phyloP scores from a whole-genome alignment of 441 rosid genomes.

The Euphorbia schlechtendalii region DNA sequence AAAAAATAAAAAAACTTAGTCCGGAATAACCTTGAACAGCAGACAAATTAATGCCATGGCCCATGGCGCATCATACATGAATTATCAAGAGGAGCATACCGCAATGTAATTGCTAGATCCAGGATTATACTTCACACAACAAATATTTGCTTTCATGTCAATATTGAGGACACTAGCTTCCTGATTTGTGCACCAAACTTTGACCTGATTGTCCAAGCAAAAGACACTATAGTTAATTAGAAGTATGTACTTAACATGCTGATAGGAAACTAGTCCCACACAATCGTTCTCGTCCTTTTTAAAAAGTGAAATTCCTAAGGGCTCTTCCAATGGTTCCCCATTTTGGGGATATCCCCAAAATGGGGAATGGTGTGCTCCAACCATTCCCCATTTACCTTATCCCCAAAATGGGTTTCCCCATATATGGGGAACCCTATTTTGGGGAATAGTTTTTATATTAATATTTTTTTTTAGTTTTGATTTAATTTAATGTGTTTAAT shows the following conservation, averaged over 20 bases:
- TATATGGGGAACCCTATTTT: too few species aligned
- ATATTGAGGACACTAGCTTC: constrained; percentile 94
- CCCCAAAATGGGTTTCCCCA: too few species aligned
- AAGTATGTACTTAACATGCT: background rate
- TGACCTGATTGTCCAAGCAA: constrained; percentile 54
- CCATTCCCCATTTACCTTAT: too few species aligned
- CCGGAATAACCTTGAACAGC: constrained; percentile 9
- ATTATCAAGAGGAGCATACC: constrained; percentile 41
- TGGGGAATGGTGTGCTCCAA: too few species aligned
- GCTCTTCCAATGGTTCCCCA: too few species aligned
- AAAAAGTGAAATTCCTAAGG: background rate
- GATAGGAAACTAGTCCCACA: background rate
- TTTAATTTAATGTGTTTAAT: too few species aligned
- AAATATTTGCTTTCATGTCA: constrained; percentile 98
- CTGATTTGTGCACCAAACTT: constrained; percentile 97
- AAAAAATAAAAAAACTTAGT: background rate
- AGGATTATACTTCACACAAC: constrained; percentile 98
- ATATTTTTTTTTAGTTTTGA: too few species aligned
- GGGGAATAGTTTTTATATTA: too few species aligned
- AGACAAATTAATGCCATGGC: background rate
- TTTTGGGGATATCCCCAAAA: too few species aligned
- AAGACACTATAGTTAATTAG: constrained; percentile 10
- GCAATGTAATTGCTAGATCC: constrained; percentile 93
- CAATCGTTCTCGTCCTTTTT: background rate
- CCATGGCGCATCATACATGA: background rate